Percentiles rank a stretch among this genome's conserved stretches.
These are phyloP conservation scores for Calocera viscosa DNA, from an alignment of 768 basidiomycete genomes.

Conservation along the genomic window DNA sequence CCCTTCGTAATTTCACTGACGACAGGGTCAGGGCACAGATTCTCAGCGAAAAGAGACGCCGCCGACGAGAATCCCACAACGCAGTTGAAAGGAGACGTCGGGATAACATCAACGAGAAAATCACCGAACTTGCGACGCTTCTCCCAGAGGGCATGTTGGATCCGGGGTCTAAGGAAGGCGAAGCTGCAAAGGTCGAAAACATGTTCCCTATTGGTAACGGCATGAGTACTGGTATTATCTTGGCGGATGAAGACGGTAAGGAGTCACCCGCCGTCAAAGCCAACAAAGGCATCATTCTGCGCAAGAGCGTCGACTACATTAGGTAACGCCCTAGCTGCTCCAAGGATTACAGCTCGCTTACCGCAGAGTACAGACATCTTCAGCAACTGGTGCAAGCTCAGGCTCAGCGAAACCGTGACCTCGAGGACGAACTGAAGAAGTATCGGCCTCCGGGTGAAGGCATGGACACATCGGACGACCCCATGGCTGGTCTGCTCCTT, in stretches of 20 bases:
- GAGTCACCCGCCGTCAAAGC: conserved; percentile 49
- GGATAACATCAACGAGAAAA: conserved; percentile 95
- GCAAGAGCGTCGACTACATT: conserved; percentile 71
- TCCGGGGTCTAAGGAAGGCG: conserved; percentile 29
- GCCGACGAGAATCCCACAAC: conserved; percentile 78
- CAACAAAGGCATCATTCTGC: conserved; percentile 87
- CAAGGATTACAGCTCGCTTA: neutral
- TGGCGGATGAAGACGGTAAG: conserved; percentile 15
- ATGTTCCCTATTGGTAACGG: conserved; percentile 12
- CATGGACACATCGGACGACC: conserved; percentile 9
- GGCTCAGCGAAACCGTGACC: conserved; percentile 61
- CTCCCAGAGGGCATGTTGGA: conserved; percentile 81
- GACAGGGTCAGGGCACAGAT: conserved; percentile 33
- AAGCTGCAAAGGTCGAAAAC: conserved; percentile 4
- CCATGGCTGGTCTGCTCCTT: neutral
- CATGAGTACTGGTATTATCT: neutral
- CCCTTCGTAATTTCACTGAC: neutral
- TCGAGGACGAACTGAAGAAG: conserved; percentile 51
- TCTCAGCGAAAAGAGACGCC: conserved; percentile 69
- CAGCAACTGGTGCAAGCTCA: conserved; percentile 77
- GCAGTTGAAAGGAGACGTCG: conserved; percentile 77
- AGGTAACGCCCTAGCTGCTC: conserved; percentile 13
- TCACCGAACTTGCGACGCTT: conserved; percentile 74
- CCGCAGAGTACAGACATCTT: conserved; percentile 40
- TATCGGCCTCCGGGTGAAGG: conserved; percentile 9